Base-by-base conservation (phyloP, 495 filamentous ascomycete species). In the Penicillium chermesinum region DNA sequence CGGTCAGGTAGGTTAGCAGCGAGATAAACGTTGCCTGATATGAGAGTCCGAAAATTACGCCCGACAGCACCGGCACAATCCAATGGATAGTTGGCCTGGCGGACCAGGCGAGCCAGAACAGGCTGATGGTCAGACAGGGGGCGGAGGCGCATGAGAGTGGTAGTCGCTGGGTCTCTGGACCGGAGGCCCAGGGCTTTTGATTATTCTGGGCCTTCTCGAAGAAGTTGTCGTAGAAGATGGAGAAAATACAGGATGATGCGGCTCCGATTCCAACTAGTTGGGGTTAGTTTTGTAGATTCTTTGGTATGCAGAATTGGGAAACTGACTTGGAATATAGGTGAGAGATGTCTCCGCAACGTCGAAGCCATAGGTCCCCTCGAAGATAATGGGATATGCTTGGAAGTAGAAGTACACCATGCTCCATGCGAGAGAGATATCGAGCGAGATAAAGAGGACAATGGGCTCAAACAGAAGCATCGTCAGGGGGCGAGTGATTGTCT, bases 21-120 rank as follows among this genome's bases (percentile, higher is more conserved):
- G 82, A 79, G 35, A 83, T 82, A 61, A 87, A 88, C 14, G 82
- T 77, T 14, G 80, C 68, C 7, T 80, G 67, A 59, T 84, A 88
- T 7, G 83, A 86, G 22, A 82, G 69, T 14, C 87, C 87, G 52
- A 88, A 89, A 1, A 82, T 66, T 8, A 88, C 55, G 0, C 84
- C 85, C 0, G 81, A 76, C 2, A 87, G 54, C 16, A 81, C 72
- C 0, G 85, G 85, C 2, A 80, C 77, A n/a, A 79, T 72, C 71
- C 80, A 88, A 48, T 78, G 75, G 8, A 87, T 70, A 15, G 55
- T 63, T 2, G 65, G 38, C 2, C 68, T 67, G 1, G 84, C 78
- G 2, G 82, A 77, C 81, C 82, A 89, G 15, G 78, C 86, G 12
- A 85, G 71, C 87, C 86, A 91, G 67, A 89, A 89, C 34, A 87